Evolutionary conservation across 2,329 filamentous ascomycete genomes (phyloP), one percentile per base, ranked within the genome.

Genomic region (Arachnomyces sp.): DNA sequence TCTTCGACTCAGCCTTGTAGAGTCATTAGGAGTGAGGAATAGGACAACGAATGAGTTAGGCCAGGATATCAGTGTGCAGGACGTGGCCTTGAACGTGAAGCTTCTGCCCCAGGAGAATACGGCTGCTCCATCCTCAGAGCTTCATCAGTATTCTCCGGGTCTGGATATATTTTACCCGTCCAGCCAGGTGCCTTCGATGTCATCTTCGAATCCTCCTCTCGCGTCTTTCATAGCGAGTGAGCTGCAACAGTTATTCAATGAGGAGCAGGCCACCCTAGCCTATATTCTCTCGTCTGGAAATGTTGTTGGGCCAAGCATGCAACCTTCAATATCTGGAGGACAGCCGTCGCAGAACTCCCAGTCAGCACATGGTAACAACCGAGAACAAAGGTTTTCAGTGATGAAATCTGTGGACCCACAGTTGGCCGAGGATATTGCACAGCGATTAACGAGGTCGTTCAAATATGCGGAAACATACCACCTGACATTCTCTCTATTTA

Each of bases 391-490:
- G 44, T 44, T 48, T 39, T 43, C 52, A 31, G 57, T 62, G 16
- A 57, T 63, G 33, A 62, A 60, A 42, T 56, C 58, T 2, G 52
- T 58, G n/a, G 60, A 68, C 7, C 61, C 69, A 12, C 58, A 73
- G 28, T 60, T 73, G 8, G 60, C 69, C 78, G 51, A 75, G 66
- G 53, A 83, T 72, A 74, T 82, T 21, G 71, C 72, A 44, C 71
- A 71, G 40, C 84, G 88, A 45, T 85, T 85, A 28, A 92, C 85
- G 2, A 76, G 88, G 37, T 87, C 88, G 1, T 76, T 96, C 55
- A 93, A 90, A 59, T 94, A 95, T 59, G 84, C 92, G 3, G 81
- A 89, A 11, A 94, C 86, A 0, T 98, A 96, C 59, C 92, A 98
- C 58, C 71, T 98, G 18, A 95, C 89, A 0, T 95, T 98, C 57